Evolutionary conservation across 257 asterid genomes (phyloP), one percentile per base, ranked within the genome.

Genomic region (Parsonsia alboflavescens): DNA sequence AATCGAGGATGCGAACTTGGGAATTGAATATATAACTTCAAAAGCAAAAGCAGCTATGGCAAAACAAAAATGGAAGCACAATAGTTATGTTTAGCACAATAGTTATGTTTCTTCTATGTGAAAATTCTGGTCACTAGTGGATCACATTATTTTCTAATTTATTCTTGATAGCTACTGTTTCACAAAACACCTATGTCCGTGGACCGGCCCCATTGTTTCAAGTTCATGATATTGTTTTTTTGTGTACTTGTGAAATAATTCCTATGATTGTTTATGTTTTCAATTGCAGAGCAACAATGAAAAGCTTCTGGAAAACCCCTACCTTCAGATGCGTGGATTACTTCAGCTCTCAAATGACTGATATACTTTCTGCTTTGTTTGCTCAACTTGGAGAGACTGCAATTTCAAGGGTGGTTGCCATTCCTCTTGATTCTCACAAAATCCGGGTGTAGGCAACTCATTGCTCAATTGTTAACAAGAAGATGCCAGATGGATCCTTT

Each of bases 251-350:
- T 54, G 54, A 54, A 67, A 75, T 71, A 73, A 59, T 74, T 73
- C 73, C 75, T 72, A 73, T 73, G 70, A 50, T 82, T 41, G 45
- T 73, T 75, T 81, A 15, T 75, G 78, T 78, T 81, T 88, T 42
- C 57, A 65, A 64, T 72, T 82, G 78, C 96, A 95, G 99, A 95
- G 98, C 84, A 95, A 95, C 96, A 95, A 95, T n/a, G 99, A 95
- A 84, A 95, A 92, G 88, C 91, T 95, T 68, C 82, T 95, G 92
- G 98, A 95, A 83, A 95, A 95, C 86, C 99, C 99, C 1, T 95
- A 92, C 86, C 98, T 95, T 75, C 99, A 95, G 88, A 92, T 95
- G 96, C 96, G 97, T 10, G 99, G 98, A 79, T 79, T 95, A 78
- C 88, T 93, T 80, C 99, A 92, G 84, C 96, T 95, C 79, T 82